These are phyloP conservation scores for Akanthomyces lecanii DNA, from an alignment of 2,329 filamentous ascomycete species.

Conservation along the genomic window DNA sequence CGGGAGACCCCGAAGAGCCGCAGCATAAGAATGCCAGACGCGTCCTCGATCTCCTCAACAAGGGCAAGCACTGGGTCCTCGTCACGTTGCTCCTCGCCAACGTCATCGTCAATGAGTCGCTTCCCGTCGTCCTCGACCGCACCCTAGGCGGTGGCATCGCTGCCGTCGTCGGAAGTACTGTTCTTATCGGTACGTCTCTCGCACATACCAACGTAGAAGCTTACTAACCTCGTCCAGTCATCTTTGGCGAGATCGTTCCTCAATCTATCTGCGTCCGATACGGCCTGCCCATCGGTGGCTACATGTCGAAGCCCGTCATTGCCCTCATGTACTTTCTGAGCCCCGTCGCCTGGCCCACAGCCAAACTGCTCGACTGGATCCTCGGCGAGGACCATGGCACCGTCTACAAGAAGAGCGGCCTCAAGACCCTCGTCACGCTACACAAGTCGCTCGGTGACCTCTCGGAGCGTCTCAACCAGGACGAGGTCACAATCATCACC, in stretches of 20 bases:
- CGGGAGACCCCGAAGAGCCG: conserved; percentile 75
- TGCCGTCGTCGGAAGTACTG: conserved; percentile 87
- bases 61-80: conserved; percentile 96
- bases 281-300: conserved; percentile 89
- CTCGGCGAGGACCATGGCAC: conserved; percentile 94
- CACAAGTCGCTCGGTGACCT: conserved; percentile 87
- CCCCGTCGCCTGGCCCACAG: conserved; percentile 88
- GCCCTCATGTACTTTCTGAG: conserved; percentile 87
- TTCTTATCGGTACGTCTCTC: conserved; percentile 72
- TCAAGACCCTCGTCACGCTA: conserved; percentile 93
- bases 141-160: conserved; percentile 93
- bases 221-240: conserved; percentile 56
- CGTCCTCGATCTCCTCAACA: conserved; percentile 74
- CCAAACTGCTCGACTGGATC: conserved; percentile 89
- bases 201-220: neutral
- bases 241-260: conserved; percentile 94
- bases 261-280: conserved; percentile 96
- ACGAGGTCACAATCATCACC: conserved; percentile 98
- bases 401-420: conserved; percentile 93
- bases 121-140: conserved; percentile 90
- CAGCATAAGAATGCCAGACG: conserved; percentile 81
- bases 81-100: conserved; percentile 92
- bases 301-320: conserved; percentile 85
- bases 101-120: conserved; percentile 95
- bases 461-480: conserved; percentile 86